These are phyloP conservation scores for Fraxinus quadrangulata DNA, from an alignment of 257 asterid genomes.

Conservation along the genomic window DNA sequence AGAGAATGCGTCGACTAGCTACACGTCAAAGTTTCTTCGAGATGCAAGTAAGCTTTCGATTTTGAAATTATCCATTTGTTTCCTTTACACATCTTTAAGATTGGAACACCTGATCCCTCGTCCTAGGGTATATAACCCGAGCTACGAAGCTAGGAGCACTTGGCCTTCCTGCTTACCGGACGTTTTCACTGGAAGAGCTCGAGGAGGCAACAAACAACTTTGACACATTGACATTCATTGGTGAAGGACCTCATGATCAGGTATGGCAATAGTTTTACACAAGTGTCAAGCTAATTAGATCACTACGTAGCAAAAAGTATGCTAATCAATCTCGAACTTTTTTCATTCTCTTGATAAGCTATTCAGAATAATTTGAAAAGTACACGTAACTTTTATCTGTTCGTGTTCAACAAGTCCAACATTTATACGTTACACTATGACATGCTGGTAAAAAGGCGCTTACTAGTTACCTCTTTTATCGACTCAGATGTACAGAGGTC, in stretches of 20 bases:
- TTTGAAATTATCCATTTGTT: neutral
- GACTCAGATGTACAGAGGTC: slow-evolving; percentile 79
- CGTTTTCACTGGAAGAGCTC: slow-evolving; percentile 74
- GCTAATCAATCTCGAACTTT: neutral
- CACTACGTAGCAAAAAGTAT: neutral
- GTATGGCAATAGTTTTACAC: slow-evolving; percentile 32
- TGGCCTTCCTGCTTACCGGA: slow-evolving; percentile 71
- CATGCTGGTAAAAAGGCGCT: slow-evolving; percentile 12
- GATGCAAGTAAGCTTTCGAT: slow-evolving; percentile 70
- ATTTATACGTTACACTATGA: neutral
- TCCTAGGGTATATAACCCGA: slow-evolving; percentile 69
- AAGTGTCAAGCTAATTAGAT: neutral
- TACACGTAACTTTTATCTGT: neutral
- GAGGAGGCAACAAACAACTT: slow-evolving; percentile 78
- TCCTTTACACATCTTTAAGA: neutral
- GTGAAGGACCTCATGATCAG: slow-evolving; percentile 74
- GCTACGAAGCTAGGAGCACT: slow-evolving; percentile 75
- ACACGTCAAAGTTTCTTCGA: slow-evolving; percentile 66
- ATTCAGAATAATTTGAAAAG: slow-evolving; percentile 1
- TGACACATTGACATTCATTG: slow-evolving; percentile 54
- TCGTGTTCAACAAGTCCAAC: slow-evolving; percentile 2
- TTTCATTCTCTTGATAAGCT: neutral
- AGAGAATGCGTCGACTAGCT: slow-evolving; percentile 54
- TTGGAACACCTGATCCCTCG: neutral
- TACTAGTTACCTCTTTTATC: slow-evolving; percentile 8